Base-by-base conservation (phyloP, 257 asterid species). In the Solanum paucissectum region DNA sequence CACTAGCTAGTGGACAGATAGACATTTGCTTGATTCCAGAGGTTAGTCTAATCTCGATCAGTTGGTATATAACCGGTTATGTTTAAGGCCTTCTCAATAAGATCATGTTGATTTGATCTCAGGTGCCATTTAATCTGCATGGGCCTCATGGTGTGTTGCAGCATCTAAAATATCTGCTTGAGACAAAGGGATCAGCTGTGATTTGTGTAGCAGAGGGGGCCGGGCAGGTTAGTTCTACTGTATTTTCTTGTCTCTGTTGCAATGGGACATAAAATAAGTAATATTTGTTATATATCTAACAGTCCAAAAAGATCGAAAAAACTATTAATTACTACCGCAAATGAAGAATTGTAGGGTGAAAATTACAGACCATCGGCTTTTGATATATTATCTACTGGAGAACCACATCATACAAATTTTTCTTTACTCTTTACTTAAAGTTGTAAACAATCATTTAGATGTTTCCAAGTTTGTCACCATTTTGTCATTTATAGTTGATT, bases 1-100 rank as follows among this genome's bases (percentile, higher is more conserved):
- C 98, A 85, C 99, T 97, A 90, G 97, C 99, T 90, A 97, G 99
- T 89, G 99, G 99, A 34, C 99, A 97, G 91, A 95, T 97, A 85
- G 98, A 95, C 87, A 91, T 97, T 90, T 97, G 98, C 87, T 90
- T 97, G 92, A 95, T 97, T 83, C 99, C 99, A 18, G 99, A 97
- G 98, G 98, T 97, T 91, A 73, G 88, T 69, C 84, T 73, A 25
- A 49, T 86, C 8, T 73, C 14, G 18, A 52, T 82, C 7, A 37
- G 7, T 27, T 82, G 42, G 2, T 4, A 10, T 85, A 79, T 9
- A 27, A 13, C 82, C 8, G 9, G 32, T 20, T 85, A 46, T 79
- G 40, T 62, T 62, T 74, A 5, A 29, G 3, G 9, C 11, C 21
- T 32, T 52, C 20, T 13, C n/a, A 32, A 37, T 86, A n/a, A 21